A percentile compares a stretch with the other conserved stretches of the same genome.
Evolutionary conservation across 805 yeast genomes (phyloP).

Genomic region (Starmera caribaea): DNA sequence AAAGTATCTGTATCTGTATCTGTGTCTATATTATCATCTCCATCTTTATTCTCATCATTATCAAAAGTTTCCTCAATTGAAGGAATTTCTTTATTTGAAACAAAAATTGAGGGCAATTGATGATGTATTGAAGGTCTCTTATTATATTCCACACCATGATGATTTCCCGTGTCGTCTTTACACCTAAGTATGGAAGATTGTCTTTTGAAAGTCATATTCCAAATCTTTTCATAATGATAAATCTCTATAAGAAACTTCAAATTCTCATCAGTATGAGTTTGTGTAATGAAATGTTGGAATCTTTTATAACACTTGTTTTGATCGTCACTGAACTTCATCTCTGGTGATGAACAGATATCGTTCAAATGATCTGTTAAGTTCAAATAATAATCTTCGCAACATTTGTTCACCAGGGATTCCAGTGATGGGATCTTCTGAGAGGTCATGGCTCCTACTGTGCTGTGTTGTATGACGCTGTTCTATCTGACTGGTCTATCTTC

Average conservation of each 20-base stretch:
- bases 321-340: not conserved
- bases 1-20: not conserved
- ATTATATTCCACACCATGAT: no score
- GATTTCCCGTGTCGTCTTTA: conserved; percentile 11
- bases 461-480: no score
- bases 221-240: conserved; percentile 34
- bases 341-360: not conserved
- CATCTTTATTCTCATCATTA: no score
- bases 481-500: no score
- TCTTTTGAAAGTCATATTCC: conserved; percentile 24
- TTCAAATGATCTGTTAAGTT: not conserved
- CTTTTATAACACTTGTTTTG: conserved; percentile 8
- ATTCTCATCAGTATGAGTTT: conserved; percentile 37
- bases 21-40: not conserved
- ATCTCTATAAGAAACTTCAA: conserved; percentile 34
- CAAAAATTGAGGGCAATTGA: not conserved
- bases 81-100: no score
- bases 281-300: conserved; percentile 25
- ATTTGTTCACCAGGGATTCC: conserved; percentile 5
- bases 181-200: conserved; percentile 22
- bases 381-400: conserved; percentile 2
- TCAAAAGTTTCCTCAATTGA: no score
- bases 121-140: conserved; percentile 2
- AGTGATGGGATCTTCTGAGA: conserved; percentile 2
- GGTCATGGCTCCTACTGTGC: no score